A percentile compares a stretch with the other conserved stretches of the same genome.
These are phyloP conservation scores for Kitagawia praeruptora DNA, from an alignment of 129 eudicot genomes.

Conservation along the genomic window DNA sequence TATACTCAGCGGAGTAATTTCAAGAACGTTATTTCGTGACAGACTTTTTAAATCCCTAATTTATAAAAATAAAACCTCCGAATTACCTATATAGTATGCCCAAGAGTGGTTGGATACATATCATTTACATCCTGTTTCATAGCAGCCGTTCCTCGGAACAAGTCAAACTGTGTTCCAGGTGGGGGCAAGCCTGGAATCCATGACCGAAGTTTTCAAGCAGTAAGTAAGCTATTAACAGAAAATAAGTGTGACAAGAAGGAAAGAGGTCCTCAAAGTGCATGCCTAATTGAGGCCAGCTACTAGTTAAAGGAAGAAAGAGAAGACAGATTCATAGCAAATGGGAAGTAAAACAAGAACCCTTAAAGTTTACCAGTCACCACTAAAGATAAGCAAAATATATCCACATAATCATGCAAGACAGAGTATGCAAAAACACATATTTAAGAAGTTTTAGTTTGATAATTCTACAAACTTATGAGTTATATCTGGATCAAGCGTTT, in stretches of 20 bases:
- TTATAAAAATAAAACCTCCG: neutral
- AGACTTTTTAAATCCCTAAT: neutral
- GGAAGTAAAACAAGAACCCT: neutral
- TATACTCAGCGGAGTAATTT: neutral
- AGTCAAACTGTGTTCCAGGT: constrained; percentile 96
- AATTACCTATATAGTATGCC: constrained; percentile 46
- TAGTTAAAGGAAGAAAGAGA: neutral
- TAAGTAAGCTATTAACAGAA: neutral
- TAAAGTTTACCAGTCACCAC: neutral
- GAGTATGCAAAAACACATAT: no score
- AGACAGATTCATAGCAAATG: neutral
- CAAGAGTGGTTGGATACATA: constrained; percentile 75
- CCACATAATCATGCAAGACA: neutral
- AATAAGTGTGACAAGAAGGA: neutral
- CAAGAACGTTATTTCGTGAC: neutral
- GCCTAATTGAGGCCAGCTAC: neutral
- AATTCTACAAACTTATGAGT: no score
- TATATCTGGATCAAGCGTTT: no score
- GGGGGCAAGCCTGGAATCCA: constrained; percentile 72
- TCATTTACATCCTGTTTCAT: constrained; percentile 99
- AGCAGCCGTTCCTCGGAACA: constrained; percentile 97
- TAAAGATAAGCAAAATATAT: neutral
- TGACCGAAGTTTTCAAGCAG: neutral
- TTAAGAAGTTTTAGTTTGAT: no score
- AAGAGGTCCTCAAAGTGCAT: neutral